Conservation (phyloP, 257 asterid species). For the Fraxinus pennsylvanica region DNA sequence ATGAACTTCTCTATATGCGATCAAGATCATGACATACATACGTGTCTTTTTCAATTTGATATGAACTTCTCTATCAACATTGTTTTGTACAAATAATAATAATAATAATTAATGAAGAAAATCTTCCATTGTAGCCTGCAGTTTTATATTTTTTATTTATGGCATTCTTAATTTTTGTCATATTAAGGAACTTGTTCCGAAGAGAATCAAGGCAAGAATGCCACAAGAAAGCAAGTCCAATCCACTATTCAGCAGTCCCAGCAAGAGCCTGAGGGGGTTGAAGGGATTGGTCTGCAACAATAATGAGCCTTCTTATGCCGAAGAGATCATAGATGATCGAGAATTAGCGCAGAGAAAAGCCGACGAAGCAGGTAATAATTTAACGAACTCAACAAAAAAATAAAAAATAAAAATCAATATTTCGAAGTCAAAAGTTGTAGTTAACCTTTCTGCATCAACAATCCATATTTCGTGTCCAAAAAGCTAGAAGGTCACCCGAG, state of each 20-base stretch:
- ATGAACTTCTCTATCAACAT: background rate
- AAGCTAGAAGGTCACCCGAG: slow-evolving; percentile 21
- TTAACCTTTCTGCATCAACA: slow-evolving; percentile 28
- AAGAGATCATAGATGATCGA: slow-evolving; percentile 63
- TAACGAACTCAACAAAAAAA: background rate
- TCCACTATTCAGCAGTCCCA: slow-evolving; percentile 54
- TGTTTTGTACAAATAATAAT: slow-evolving; percentile 34
- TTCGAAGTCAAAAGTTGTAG: slow-evolving; percentile 26
- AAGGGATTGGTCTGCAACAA: slow-evolving; percentile 51
- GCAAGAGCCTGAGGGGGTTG: slow-evolving; percentile 66
- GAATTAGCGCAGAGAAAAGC: slow-evolving; percentile 87
- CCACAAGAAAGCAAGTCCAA: slow-evolving; percentile 55
- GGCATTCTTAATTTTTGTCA: background rate
- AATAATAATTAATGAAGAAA: background rate
- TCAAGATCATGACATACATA: background rate
- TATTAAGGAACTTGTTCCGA: background rate
- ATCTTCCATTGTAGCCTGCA: slow-evolving; percentile 21
- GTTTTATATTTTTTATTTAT: background rate
- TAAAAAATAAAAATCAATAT: background rate
- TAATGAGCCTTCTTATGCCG: slow-evolving; percentile 39
- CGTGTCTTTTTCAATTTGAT: background rate
- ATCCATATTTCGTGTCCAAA: slow-evolving; percentile 27
- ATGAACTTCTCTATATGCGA: background rate
- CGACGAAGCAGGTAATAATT: slow-evolving; percentile 68
- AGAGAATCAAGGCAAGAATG: slow-evolving; percentile 38